These are phyloP conservation scores for Sphagnurus paluster DNA, from an alignment of 1,284 basidiomycete genomes.

Conservation along the genomic window DNA sequence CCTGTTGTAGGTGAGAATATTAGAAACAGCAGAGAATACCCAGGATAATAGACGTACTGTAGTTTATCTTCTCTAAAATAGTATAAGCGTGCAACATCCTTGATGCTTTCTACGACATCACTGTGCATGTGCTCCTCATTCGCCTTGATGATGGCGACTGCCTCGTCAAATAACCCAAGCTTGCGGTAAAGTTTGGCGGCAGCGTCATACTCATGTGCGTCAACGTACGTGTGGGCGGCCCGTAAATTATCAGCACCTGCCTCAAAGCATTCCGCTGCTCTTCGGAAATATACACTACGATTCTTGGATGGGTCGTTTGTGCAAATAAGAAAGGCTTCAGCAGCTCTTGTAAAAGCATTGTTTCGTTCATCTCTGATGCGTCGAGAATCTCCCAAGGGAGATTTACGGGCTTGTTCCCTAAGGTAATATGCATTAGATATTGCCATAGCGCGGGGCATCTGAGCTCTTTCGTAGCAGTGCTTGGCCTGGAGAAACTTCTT, in stretches of 20 bases:
- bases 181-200: conserved; percentile 51
- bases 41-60: conserved; percentile 37
- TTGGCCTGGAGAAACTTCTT: conserved; percentile 59
- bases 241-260: conserved; percentile 36
- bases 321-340: conserved; percentile 46
- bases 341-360: conserved; percentile 45
- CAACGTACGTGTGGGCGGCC: conserved; percentile 48
- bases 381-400: conserved; percentile 18
- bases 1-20: conserved; percentile 32
- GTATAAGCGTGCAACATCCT: conserved; percentile 48
- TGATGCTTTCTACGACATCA: conserved; percentile 40
- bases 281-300: conserved; percentile 42
- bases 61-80: conserved; percentile 48
- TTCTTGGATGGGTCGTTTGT: conserved; percentile 30
- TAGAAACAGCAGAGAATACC: background rate
- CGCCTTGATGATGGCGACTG: conserved; percentile 17
- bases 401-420: conserved; percentile 33
- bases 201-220: conserved; percentile 43
- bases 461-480: conserved; percentile 61
- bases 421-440: conserved; percentile 41
- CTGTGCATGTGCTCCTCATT: conserved; percentile 38
- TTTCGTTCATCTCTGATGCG: conserved; percentile 25
- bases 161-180: conserved; percentile 46
- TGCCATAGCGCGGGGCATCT: conserved; percentile 38
- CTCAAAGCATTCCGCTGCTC: conserved; percentile 55